Percentiles rank a stretch among this genome's conserved stretches.
These are phyloP conservation scores for Nemania sp. DNA, from an alignment of 2,329 filamentous ascomycete genomes.

Conservation along the genomic window DNA sequence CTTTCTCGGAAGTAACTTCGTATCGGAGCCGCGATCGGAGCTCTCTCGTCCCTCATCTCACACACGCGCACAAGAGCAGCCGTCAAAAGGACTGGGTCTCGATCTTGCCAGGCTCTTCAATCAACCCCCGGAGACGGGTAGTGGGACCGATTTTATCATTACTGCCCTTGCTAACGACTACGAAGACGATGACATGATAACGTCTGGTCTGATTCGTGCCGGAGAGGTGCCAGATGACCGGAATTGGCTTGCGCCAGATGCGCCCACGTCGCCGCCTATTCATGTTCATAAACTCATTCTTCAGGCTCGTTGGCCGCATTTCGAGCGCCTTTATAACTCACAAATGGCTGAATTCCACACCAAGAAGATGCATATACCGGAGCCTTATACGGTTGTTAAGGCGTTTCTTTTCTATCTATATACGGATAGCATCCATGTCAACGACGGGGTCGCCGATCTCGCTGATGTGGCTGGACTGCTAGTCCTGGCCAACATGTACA, in stretches of 20 bases:
- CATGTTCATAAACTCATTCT: conserved; percentile 96
- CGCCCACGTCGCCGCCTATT: conserved; percentile 82
- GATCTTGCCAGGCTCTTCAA: conserved; percentile 92
- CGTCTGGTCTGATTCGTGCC: conserved; percentile 61
- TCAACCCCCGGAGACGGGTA: conserved; percentile 82
- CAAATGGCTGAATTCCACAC: conserved; percentile 99
- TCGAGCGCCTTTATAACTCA: conserved; percentile 87
- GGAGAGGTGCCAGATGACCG: conserved; percentile 59
- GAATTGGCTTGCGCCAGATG: conserved; percentile 71
- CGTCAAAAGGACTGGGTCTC: conserved; percentile 78
- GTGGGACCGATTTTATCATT: conserved; percentile 89
- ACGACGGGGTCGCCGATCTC: conserved; percentile 81
- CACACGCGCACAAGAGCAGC: conserved; percentile 62
- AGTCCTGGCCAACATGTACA: conserved; percentile 98
- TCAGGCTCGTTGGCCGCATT: conserved; percentile 96
- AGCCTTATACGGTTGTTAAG: conserved; percentile 92
- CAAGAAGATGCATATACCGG: conserved; percentile 97
- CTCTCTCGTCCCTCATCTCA: conserved; percentile 62
- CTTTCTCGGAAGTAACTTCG: conserved; percentile 82
- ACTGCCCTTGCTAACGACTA: conserved; percentile 87
- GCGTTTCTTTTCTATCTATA: conserved; percentile 97
- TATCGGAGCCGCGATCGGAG: conserved; percentile 65
- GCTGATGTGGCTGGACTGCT: conserved; percentile 92
- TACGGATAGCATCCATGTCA: conserved; percentile 85
- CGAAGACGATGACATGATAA: conserved; percentile 73